Conservation (phyloP, 2,329 filamentous ascomycete species). For the Pseudonectria buxi region DNA sequence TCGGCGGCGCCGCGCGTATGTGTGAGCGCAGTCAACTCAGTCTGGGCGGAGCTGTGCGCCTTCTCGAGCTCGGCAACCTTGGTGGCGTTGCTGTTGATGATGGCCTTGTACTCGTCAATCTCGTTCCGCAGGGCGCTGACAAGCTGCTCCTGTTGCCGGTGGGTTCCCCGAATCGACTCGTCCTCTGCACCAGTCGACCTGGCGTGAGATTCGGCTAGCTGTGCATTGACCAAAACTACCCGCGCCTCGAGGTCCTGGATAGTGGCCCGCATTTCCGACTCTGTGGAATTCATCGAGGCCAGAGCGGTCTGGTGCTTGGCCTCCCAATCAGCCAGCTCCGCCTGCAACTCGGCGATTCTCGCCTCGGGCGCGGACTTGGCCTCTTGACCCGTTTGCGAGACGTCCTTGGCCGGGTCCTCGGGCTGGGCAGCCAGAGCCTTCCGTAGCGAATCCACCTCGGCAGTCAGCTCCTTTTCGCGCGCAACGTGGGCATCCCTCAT, state of each 20-base stretch:
- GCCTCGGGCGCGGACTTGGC: conserved; percentile 39
- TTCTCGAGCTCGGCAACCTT: conserved; percentile 70
- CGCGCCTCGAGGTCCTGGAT: conserved; percentile 66
- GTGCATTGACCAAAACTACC: conserved; percentile 46
- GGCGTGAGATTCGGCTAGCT: conserved; percentile 38
- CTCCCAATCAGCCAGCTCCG: conserved; percentile 69
- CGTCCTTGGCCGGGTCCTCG: conserved; percentile 16
- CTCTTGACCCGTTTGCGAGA: conserved; percentile 24
- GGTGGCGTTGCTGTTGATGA: conserved; percentile 60
- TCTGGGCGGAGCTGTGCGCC: conserved; percentile 58
- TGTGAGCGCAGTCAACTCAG: conserved; percentile 61
- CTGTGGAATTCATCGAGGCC: conserved; percentile 62
- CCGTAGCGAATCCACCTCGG: conserved; percentile 64
- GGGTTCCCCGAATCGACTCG: conserved; percentile 39
- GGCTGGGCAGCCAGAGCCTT: conserved; percentile 34
- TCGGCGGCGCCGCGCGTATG: conserved; percentile 49
- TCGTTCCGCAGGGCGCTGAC: conserved; percentile 61
- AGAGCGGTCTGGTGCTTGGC: conserved; percentile 66
- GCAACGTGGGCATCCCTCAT: conserved; percentile 66
- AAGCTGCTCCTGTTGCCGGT: conserved; percentile 51
- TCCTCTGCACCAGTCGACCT: conserved; percentile 31
- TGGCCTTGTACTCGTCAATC: conserved; percentile 72
- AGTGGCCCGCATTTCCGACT: conserved; percentile 64
- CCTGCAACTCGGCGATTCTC: conserved; percentile 59
- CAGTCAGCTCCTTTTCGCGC: conserved; percentile 67